Base-by-base conservation (phyloP, 768 basidiomycete species). In the Thelephora ganbajun region DNA sequence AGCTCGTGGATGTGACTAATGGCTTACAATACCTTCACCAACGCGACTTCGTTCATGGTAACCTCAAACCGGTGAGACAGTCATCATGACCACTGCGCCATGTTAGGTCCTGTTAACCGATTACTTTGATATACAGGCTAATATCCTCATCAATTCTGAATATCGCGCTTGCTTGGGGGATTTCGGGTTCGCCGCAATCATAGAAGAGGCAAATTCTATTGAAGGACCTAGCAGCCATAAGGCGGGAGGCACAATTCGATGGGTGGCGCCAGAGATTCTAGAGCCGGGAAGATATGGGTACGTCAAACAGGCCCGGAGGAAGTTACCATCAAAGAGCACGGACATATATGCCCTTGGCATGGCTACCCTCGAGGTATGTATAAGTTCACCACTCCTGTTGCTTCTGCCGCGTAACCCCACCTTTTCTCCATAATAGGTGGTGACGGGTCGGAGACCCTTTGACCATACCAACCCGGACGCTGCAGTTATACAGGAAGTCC, bases 111-210 rank as follows among this genome's bases (percentile, higher is more conserved):
- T 3, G 22, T 1, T 19, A 9, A 11, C 35, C 35, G 22, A 1
- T n/a, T n/a, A n/a, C 26, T 20, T 18, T 18, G 16, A n/a, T 9
- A n/a, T 20, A 20, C 33, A 52, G 51, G 50, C 30, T 2, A 54
- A 52, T 26, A 39, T 54, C 30, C 51, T 54, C 37, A 48, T 54
- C 4, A 48, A 52, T 33, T 39, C 20, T 20, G 35, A 43, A 20
- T 18, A 36, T 5, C 13, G 47, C 30, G 48, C 48, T 5, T 35
- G 47, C 11, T 23, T 54, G 16, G 45, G 50, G 11, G 53, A 54
- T 35, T 54, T 54, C 42, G 53, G 53, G 14, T 44, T 54, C 1
- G 33, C 51, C 3, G 35, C 14, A 16, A 22, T 52, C 23, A 20
- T 37, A 33, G 48, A 45, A 11, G 18, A 16, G 11, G 30, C 26